A percentile compares a stretch with the other conserved stretches of the same genome.
Evolutionary conservation across 1,284 basidiomycete species (phyloP).

Genomic region (Ganoderma boninense): DNA sequence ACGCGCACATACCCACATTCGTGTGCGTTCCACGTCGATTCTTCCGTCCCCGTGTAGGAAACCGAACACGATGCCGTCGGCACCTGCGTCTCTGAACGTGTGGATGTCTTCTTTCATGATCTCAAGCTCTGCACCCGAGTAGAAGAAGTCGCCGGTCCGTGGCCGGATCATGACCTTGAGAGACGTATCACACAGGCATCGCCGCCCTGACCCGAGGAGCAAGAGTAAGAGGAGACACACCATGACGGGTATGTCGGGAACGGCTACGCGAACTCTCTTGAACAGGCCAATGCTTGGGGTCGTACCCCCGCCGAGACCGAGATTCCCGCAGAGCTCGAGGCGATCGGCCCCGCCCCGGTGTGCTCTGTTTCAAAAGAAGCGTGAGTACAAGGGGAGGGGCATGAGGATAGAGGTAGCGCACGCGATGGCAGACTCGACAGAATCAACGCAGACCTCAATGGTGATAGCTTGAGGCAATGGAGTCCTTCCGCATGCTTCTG

Average conservation of each 20-base stretch:
- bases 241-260: slow-evolving; percentile 69
- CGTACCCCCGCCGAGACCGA: slow-evolving; percentile 78
- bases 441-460: slow-evolving; percentile 84
- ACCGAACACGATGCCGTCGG: slow-evolving; percentile 78
- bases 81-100: slow-evolving; percentile 62
- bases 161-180: slow-evolving; percentile 82
- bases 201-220: background rate
- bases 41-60: slow-evolving; percentile 64
- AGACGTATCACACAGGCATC: background rate
- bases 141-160: slow-evolving; percentile 79
- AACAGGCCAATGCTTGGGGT: slow-evolving; percentile 81
- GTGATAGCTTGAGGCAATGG: slow-evolving; percentile 35
- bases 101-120: slow-evolving; percentile 80
- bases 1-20: slow-evolving; percentile 48
- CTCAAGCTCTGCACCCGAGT: slow-evolving; percentile 66
- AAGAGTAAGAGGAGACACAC: slow-evolving; percentile 44
- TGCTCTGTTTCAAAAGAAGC: slow-evolving; percentile 54
- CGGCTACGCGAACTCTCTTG: slow-evolving; percentile 56
- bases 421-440: slow-evolving; percentile 76
- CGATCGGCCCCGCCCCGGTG: slow-evolving; percentile 73
- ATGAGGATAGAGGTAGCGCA: slow-evolving; percentile 45
- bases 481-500: slow-evolving; percentile 7
- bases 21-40: slow-evolving; percentile 64
- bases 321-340: slow-evolving; percentile 80
- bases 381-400: slow-evolving; percentile 7